Evolutionary conservation across 192 early-diverging fungal species (phyloP).

Genomic region (Linnemannia zychae): DNA sequence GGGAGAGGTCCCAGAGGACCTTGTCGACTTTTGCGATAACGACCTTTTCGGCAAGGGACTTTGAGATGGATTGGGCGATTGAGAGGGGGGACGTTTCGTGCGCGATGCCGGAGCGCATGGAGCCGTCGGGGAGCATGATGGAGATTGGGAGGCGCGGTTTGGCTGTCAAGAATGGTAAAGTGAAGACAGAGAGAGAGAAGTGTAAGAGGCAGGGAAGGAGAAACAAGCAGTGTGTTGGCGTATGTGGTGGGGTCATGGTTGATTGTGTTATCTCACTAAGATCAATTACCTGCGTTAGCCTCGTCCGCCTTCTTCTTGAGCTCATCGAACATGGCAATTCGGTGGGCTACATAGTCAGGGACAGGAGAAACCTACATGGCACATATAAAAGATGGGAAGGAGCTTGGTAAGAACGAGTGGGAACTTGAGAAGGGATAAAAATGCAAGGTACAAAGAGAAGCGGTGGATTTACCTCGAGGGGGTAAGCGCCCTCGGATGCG

Average conservation of each 20-base stretch:
- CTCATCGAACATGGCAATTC: slow-evolving; percentile 63
- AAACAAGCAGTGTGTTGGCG: background rate
- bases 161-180: slow-evolving; percentile 64
- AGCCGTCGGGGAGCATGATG: slow-evolving; percentile 90
- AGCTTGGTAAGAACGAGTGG: background rate
- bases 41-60: slow-evolving; percentile 90
- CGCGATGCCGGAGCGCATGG: slow-evolving; percentile 78
- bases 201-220: background rate
- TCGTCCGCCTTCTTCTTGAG: slow-evolving; percentile 46
- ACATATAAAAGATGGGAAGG: background rate
- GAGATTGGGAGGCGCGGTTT: slow-evolving; percentile 79
- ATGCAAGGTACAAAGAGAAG: background rate
- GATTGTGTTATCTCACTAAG: background rate
- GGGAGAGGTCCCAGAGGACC: slow-evolving; percentile 86
- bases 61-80: slow-evolving; percentile 90
- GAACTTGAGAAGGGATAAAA: background rate
- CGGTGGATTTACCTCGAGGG: slow-evolving; percentile 21
- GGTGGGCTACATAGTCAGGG: slow-evolving; percentile 83
- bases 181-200: background rate
- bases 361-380: slow-evolving; percentile 63
- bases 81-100: slow-evolving; percentile 97
- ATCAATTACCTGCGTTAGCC: slow-evolving; percentile 33
- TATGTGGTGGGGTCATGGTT: background rate
- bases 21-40: slow-evolving; percentile 97
- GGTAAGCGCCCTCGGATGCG: slow-evolving; percentile 13